These are phyloP conservation scores for Globisporangium iwayamae DNA, from an alignment of 352 stramenopile species.

Conservation along the genomic window DNA sequence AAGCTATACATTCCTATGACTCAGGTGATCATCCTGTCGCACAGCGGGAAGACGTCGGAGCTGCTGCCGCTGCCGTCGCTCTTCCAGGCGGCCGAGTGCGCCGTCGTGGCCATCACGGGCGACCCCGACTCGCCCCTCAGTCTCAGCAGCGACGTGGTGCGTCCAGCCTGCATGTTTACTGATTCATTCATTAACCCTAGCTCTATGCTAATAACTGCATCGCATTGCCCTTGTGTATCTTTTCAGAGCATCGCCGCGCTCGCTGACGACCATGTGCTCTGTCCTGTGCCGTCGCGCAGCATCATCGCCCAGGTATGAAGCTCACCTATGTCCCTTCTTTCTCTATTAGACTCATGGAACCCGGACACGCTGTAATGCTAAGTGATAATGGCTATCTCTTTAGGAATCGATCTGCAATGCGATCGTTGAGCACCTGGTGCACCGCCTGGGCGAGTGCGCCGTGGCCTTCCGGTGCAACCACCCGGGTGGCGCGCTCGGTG, in stretches of 20 bases:
- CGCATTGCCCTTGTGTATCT: neutral
- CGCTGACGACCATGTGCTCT: conserved; percentile 40
- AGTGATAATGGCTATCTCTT: neutral
- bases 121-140: conserved; percentile 32
- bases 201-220: neutral
- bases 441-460: conserved; percentile 24
- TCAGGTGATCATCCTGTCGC: conserved; percentile 64
- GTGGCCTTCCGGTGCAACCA: conserved; percentile 52
- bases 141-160: conserved; percentile 33
- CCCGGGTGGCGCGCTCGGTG: conserved; percentile 66
- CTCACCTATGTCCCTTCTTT: neutral
- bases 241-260: conserved; percentile 38
- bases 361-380: too few relatives aligned
- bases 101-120: conserved; percentile 52
- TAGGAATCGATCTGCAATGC: conserved; percentile 76
- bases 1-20: neutral
- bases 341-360: neutral
- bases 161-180: neutral
- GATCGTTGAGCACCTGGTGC: conserved; percentile 59
- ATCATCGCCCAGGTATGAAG: conserved; percentile 65
- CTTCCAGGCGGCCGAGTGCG: conserved; percentile 35
- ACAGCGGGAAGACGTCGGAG: conserved; percentile 69
- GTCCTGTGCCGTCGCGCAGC: conserved; percentile 70
- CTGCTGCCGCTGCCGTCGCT: conserved; percentile 45
- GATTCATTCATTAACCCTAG: too few relatives aligned